Percentiles rank a stretch among this genome's conserved stretches.
These are phyloP conservation scores for Naganishia randhawae DNA, from an alignment of 768 basidiomycete genomes.

Conservation along the genomic window DNA sequence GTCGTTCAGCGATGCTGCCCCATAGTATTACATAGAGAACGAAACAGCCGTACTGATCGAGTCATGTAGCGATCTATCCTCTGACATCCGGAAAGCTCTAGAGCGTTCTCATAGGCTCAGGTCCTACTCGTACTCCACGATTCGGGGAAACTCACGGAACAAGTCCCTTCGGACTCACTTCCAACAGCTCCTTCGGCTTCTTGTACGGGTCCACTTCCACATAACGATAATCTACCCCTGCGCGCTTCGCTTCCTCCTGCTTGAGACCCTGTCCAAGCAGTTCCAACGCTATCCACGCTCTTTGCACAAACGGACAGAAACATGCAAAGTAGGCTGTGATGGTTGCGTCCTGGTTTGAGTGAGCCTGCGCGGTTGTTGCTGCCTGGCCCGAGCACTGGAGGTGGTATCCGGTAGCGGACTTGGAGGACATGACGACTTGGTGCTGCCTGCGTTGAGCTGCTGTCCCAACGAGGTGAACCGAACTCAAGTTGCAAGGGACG, in stretches of 20 bases:
- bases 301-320: conserved; percentile 26
- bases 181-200: conserved; percentile 23
- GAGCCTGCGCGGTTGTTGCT: conserved; percentile 8
- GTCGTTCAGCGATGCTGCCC: neutral
- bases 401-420: conserved; percentile 24
- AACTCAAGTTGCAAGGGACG: too few relatives aligned
- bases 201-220: conserved; percentile 26
- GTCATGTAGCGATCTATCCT: conserved; percentile 23
- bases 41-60: neutral
- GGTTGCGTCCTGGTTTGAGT: neutral
- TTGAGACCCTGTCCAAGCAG: neutral
- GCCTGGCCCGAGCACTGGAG: conserved; percentile 20
- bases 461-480: too few relatives aligned
- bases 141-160: conserved; percentile 22
- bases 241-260: neutral
- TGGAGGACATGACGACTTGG: conserved; percentile 7
- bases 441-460: neutral
- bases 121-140: neutral
- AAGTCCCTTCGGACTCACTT: conserved; percentile 25
- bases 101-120: neutral
- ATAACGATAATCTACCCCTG: conserved; percentile 20
- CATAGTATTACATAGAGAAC: too few relatives aligned
- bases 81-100: conserved; percentile 4
- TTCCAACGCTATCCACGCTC: conserved; percentile 23
- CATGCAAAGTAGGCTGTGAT: conserved; percentile 23